Evolutionary conservation across 164 flowering plant genomes (phyloP).

Genomic region (Akebia trifoliata): DNA sequence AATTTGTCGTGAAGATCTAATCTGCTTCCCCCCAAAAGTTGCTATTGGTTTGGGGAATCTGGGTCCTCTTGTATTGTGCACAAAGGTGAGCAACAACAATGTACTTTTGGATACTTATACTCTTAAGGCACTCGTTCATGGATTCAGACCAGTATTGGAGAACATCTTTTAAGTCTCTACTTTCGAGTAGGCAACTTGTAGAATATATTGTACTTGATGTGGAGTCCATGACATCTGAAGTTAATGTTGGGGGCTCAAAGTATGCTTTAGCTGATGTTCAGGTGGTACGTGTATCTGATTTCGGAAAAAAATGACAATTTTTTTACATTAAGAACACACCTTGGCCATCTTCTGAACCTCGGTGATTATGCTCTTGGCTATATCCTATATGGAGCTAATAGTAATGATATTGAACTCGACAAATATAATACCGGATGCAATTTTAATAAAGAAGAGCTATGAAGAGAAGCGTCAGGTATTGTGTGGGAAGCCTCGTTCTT

Average conservation of each 20-base stretch:
- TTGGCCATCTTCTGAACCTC: constrained; percentile 51
- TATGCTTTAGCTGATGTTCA: constrained; percentile 55
- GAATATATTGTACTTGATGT: constrained; percentile 55
- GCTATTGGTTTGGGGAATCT: constrained; percentile 46
- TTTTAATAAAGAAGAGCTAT: constrained; percentile 59
- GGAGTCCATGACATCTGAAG: constrained; percentile 31
- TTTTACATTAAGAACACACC: constrained; percentile 44
- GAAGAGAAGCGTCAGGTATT: constrained; percentile 46
- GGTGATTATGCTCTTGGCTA: constrained; percentile 67
- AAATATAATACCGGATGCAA: constrained; percentile 52
- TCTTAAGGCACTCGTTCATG: constrained; percentile 43
- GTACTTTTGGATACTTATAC: constrained; percentile 51
- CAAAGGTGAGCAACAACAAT: constrained; percentile 49
- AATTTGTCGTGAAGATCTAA: constrained; percentile 59
- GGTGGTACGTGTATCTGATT: constrained; percentile 60
- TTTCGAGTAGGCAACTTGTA: constrained; percentile 57
- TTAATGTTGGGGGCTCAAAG: constrained; percentile 40
- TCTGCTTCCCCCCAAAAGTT: constrained; percentile 57
- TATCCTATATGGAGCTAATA: constrained; percentile 51
- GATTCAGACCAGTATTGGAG: constrained; percentile 66
- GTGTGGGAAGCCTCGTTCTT: constrained; percentile 45
- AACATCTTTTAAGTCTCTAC: constrained; percentile 36
- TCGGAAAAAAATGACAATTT: constrained; percentile 52
- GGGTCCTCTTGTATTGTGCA: constrained; percentile 65
- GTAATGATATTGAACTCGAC: constrained; percentile 48